phyloP scores from a whole-genome alignment of 208 protist genomes.

The Wallacemonas sp. region DNA sequence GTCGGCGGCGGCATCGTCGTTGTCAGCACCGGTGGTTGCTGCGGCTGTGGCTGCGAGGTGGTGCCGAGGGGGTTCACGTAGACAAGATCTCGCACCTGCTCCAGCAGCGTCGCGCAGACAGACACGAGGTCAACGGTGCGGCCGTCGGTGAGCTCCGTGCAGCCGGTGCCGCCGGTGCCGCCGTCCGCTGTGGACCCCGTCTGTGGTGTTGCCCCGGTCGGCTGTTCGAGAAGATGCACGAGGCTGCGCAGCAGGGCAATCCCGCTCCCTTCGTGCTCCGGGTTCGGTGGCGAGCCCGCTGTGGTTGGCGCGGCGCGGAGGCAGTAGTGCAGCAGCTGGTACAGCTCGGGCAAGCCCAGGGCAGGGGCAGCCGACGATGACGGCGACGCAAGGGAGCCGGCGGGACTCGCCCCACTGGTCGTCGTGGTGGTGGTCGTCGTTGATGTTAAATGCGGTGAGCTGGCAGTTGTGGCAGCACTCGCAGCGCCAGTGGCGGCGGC shows the following conservation, averaged over 20 bases:
- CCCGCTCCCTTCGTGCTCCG: background rate
- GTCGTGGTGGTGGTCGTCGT: background rate
- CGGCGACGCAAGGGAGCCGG: too few species aligned
- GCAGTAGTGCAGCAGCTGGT: slow-evolving; percentile 28
- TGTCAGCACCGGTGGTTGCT: background rate
- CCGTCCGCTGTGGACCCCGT: background rate
- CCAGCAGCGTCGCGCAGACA: slow-evolving; percentile 37
- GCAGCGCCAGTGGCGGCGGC: too few species aligned
- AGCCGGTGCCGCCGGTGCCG: background rate
- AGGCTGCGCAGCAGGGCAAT: slow-evolving; percentile 5
- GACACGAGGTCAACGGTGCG: slow-evolving; percentile 26
- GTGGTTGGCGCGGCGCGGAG: background rate
- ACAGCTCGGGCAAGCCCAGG: slow-evolving; percentile 25
- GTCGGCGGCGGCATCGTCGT: too few species aligned
- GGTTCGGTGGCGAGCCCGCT: too few species aligned
- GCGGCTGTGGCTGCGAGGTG: background rate
- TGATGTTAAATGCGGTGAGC: too few species aligned
- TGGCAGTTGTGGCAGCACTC: too few species aligned
- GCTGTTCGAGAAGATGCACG: slow-evolving; percentile 8
- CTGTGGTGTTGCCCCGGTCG: too few species aligned
- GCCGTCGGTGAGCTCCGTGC: background rate
- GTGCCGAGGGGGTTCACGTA: slow-evolving; percentile 30
- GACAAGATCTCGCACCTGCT: slow-evolving; percentile 21
- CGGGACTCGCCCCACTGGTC: background rate
- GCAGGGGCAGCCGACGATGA: too few species aligned